Evolutionary conservation across 2,329 filamentous ascomycete species (phyloP).

Genomic region (Penicillium digitatum): DNA sequence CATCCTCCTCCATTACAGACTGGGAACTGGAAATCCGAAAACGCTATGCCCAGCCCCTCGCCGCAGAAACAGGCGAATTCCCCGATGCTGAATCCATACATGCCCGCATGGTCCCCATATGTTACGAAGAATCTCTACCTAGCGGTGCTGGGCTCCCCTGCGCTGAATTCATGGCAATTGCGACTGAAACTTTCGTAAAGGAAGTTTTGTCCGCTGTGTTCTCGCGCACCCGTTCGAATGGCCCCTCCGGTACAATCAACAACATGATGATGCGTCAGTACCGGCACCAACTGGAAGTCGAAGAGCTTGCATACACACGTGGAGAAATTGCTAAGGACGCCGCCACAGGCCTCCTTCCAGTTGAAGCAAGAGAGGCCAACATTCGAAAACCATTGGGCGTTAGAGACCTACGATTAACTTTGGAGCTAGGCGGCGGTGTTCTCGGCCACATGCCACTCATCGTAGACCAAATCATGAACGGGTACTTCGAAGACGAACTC

Average conservation of each 20-base stretch:
- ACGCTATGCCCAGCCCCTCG: slow-evolving; percentile 60
- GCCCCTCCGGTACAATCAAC: slow-evolving; percentile 59
- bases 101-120: slow-evolving; percentile 60
- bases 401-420: slow-evolving; percentile 70
- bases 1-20: slow-evolving; percentile 35
- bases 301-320: slow-evolving; percentile 69
- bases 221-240: slow-evolving; percentile 53
- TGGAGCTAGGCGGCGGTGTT: slow-evolving; percentile 71
- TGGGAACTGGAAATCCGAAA: slow-evolving; percentile 64
- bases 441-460: slow-evolving; percentile 75
- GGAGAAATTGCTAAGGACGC: slow-evolving; percentile 72
- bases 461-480: slow-evolving; percentile 64
- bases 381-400: slow-evolving; percentile 69
- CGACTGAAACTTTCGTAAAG: slow-evolving; percentile 61
- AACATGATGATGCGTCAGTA: slow-evolving; percentile 80
- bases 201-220: slow-evolving; percentile 55
- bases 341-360: slow-evolving; percentile 67
- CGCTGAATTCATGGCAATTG: slow-evolving; percentile 58
- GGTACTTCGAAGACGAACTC: slow-evolving; percentile 71
- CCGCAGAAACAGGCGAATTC: slow-evolving; percentile 60
- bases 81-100: slow-evolving; percentile 56
- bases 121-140: slow-evolving; percentile 60
- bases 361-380: slow-evolving; percentile 72
- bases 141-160: slow-evolving; percentile 52
- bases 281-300: slow-evolving; percentile 66